phyloP scores from a whole-genome alignment of 106 monocot species.

The Allium fistulosum region DNA sequence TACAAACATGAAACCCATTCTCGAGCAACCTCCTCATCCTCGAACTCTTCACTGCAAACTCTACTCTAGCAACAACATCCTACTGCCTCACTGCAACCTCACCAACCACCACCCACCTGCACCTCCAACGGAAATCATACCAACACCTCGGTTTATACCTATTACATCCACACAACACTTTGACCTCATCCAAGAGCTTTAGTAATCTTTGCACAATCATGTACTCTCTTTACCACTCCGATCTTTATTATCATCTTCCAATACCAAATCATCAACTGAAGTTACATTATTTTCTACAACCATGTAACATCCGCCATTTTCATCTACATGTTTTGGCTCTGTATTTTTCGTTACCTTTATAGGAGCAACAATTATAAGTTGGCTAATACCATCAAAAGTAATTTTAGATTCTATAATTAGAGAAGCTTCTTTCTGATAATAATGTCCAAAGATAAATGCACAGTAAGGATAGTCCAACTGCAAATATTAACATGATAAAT shows the following conservation, averaged over 20 bases:
- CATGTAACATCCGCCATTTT: background rate
- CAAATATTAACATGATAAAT: background rate
- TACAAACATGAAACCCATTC: no score
- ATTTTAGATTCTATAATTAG: constrained; percentile 49
- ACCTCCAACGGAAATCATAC: no score
- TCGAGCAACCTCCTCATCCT: no score
- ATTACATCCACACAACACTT: no score
- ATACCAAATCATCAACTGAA: constrained; percentile 5
- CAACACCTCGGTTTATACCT: no score
- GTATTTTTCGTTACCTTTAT: background rate
- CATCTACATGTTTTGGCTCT: background rate
- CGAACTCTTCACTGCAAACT: no score
- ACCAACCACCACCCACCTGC: no score
- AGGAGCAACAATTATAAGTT: constrained; percentile 11
- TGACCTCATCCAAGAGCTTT: no score
- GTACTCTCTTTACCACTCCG: constrained; percentile 2
- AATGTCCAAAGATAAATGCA: constrained; percentile 75
- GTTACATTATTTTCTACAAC: background rate
- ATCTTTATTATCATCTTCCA: constrained; percentile 1
- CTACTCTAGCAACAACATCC: no score
- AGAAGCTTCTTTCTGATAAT: constrained; percentile 68
- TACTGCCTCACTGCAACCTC: no score
- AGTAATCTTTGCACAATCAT: no score
- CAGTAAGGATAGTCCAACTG: constrained; percentile 86
- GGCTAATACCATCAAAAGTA: constrained; percentile 52